These are phyloP conservation scores for Coemansia sp. DNA, from an alignment of 192 early-diverging fungal species.

Conservation along the genomic window DNA sequence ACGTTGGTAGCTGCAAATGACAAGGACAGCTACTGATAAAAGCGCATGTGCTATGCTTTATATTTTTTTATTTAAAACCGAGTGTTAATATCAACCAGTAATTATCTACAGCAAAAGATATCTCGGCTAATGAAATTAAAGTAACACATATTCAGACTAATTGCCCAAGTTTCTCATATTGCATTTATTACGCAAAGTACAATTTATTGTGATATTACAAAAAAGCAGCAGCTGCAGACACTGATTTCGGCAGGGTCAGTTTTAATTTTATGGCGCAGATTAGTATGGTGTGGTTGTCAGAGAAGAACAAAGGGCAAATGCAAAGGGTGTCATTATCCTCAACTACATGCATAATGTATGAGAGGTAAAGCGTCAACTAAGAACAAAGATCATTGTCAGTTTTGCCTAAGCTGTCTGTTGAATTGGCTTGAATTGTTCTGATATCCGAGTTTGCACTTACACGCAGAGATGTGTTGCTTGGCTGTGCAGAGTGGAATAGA, in stretches of 20 bases:
- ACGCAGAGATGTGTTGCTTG: too few relatives aligned
- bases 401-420: neutral
- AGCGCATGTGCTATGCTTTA: constrained; percentile 13
- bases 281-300: neutral
- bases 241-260: neutral
- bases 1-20: too few relatives aligned
- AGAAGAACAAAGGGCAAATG: neutral
- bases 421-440: neutral
- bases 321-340: neutral
- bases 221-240: neutral
- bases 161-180: neutral
- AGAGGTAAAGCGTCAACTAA: neutral
- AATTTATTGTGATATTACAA: neutral
- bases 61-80: neutral
- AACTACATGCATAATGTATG: neutral
- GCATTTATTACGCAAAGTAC: neutral
- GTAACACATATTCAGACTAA: neutral
- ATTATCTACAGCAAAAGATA: neutral
- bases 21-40: too few relatives aligned
- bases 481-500: too few relatives aligned
- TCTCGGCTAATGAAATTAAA: neutral
- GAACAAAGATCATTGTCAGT: neutral
- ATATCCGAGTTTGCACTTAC: neutral
- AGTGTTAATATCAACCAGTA: neutral
- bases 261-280: neutral